A percentile compares a stretch with the other conserved stretches of the same genome.
phyloP scores from a whole-genome alignment of 2,329 filamentous ascomycete species.

The Exophiala mesophila region DNA sequence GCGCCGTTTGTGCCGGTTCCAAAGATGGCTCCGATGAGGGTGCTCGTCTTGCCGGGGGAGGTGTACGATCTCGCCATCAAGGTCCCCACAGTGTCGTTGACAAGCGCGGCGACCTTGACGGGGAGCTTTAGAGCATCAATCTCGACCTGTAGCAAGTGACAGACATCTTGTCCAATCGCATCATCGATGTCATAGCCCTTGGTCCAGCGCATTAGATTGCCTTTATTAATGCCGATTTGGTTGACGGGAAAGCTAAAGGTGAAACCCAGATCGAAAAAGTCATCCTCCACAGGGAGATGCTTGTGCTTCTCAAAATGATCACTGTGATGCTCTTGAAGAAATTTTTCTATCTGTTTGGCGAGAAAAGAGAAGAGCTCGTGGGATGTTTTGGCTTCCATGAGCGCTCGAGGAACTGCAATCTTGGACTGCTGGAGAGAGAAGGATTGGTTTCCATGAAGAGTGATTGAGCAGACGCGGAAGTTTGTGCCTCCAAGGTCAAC shows the following conservation, averaged over 20 bases:
- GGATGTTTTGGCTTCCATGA: conserved; percentile 85
- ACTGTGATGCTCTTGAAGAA: conserved; percentile 79
- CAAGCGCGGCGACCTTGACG: conserved; percentile 88
- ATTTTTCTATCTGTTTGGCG: conserved; percentile 84
- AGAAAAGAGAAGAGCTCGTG: conserved; percentile 88
- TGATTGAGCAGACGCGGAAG: conserved; percentile 66
- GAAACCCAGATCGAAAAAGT: conserved; percentile 92
- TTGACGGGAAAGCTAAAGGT: conserved; percentile 97
- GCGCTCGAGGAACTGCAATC: conserved; percentile 77
- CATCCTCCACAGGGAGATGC: conserved; percentile 63
- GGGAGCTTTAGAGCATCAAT: conserved; percentile 82
- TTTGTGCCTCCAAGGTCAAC: conserved; percentile 43
- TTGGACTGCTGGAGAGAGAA: conserved; percentile 93
- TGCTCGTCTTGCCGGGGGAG: conserved; percentile 77
- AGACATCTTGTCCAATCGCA: conserved; percentile 90
- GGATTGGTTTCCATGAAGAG: conserved; percentile 87
- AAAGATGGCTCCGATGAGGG: conserved; percentile 92
- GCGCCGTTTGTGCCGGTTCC: conserved; percentile 96
- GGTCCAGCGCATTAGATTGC: conserved; percentile 91
- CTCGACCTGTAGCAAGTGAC: conserved; percentile 78
- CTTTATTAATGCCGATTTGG: conserved; percentile 92
- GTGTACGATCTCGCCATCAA: conserved; percentile 97
- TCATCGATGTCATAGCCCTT: conserved; percentile 98
- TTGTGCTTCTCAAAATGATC: conserved; percentile 75
- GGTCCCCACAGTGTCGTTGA: conserved; percentile 96